Base-by-base conservation (phyloP, 2,329 filamentous ascomycete species). In the Pochonia chlamydosporia region DNA sequence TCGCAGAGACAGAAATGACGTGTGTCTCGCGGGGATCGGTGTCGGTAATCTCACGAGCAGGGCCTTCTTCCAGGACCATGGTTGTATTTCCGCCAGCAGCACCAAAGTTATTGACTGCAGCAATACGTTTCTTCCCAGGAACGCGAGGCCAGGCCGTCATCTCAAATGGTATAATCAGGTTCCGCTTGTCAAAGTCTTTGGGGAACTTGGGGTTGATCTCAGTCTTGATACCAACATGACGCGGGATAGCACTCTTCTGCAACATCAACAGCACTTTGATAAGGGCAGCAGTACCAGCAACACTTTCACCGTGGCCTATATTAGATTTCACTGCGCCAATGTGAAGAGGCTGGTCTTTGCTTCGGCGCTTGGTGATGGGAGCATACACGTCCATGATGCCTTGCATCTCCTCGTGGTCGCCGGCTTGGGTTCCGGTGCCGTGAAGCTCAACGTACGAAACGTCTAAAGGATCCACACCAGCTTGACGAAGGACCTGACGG, bases 361-460 rank as follows among this genome's bases (percentile, higher is more conserved):
- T 25, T 20, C 71, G 66, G 54, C 74, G 72, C 23, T 70, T 67
- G 35, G 69, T 58, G 1, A 16, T 68, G n/a, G 74, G 75, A 0
- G 75, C 74, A 50, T 77, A 81, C 8, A 74, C 68, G 44, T 73
- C 66, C 3, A 84, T 80, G 40, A 95, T 87, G 0, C 85, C 89
- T 1, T 79, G 72, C 85, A 93, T 92, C 63, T 96, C 90, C 2
- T 82, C 85, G 2, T 82, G 84, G 59, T 95, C 90, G 47, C 89
- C 90, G 31, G 87, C 89, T 63, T 95, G 89, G 0, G 90, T 95
- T 26, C 90, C 90, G 1, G 89, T 95, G 5, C 90, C 90, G 63
- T 96, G 90, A 81, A 95, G 89, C 65, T 96, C 90, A 3, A 95
- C 85, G 56, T 92, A 95, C 63, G 82, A 81, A 28, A 95, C 78